Evolutionary conservation across 352 stramenopile genomes (phyloP).

Genomic region (Phytopythium vexans): DNA sequence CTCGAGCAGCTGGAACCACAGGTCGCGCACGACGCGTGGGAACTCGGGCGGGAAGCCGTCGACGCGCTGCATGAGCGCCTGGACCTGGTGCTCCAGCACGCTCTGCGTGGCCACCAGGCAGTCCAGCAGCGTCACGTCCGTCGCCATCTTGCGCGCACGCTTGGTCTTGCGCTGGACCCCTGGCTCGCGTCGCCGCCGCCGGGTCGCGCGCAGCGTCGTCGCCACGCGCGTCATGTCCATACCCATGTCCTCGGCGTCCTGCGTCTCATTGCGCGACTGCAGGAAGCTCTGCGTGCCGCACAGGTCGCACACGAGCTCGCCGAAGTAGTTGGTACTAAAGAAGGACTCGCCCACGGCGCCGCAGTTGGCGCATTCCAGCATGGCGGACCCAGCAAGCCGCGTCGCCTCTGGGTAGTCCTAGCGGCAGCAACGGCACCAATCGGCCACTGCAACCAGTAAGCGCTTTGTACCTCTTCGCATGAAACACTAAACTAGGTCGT

Average conservation of each 20-base stretch:
- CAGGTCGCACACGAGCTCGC: constrained; percentile 82
- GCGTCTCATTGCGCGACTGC: constrained; percentile 79
- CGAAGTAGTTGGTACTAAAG: constrained; percentile 85
- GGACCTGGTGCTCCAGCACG: constrained; percentile 52
- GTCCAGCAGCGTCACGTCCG: constrained; percentile 40
- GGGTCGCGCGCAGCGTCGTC: constrained; percentile 36
- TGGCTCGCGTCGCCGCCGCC: constrained; percentile 18
- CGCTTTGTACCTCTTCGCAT: too few species aligned
- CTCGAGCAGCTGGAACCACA: constrained; percentile 72
- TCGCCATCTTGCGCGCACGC: not conserved
- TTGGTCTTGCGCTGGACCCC: not conserved
- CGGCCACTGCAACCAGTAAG: too few species aligned
- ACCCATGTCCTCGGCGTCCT: constrained; percentile 74
- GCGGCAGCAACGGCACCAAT: too few species aligned
- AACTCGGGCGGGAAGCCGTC: constrained; percentile 45
- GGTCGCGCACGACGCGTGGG: constrained; percentile 37
- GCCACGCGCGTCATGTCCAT: constrained; percentile 33
- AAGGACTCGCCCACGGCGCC: constrained; percentile 67
- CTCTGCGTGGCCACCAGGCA: constrained; percentile 61
- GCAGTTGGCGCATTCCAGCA: constrained; percentile 77
- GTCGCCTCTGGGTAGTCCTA: too few species aligned
- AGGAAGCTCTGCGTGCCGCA: constrained; percentile 83
- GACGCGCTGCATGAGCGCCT: constrained; percentile 32
- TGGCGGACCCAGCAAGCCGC: constrained; percentile 8
- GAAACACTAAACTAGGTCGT: too few species aligned